Evolutionary conservation across 1,284 basidiomycete genomes (phyloP).

Genomic region (Austroboletus novae-zelandiae): DNA sequence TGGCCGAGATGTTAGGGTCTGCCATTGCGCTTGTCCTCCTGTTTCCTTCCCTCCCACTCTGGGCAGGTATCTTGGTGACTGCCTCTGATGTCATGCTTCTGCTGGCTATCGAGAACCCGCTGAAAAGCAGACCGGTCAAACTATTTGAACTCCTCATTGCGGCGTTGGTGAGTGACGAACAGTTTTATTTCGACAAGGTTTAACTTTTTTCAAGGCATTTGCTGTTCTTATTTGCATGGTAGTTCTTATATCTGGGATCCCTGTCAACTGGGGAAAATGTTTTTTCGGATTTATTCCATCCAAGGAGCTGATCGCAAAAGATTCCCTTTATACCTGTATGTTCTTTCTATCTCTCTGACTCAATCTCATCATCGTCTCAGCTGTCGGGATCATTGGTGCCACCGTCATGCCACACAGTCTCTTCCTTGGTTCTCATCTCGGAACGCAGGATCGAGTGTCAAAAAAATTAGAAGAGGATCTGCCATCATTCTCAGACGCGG

Average conservation of each 20-base stretch:
- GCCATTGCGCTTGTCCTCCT: slow-evolving; percentile 75
- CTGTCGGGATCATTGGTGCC: slow-evolving; percentile 80
- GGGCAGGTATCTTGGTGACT: slow-evolving; percentile 68
- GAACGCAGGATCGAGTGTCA: slow-evolving; percentile 72
- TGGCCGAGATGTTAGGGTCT: slow-evolving; percentile 65
- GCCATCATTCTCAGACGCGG: slow-evolving; percentile 4
- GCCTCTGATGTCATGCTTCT: slow-evolving; percentile 69
- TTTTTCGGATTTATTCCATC: slow-evolving; percentile 89
- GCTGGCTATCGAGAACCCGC: slow-evolving; percentile 47
- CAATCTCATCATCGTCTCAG: slow-evolving; percentile 37
- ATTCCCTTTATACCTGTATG: slow-evolving; percentile 68
- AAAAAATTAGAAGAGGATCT: slow-evolving; percentile 12
- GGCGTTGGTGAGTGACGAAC: slow-evolving; percentile 42
- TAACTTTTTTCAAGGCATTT: slow-evolving; percentile 53
- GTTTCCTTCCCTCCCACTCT: slow-evolving; percentile 68
- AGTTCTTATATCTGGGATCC: slow-evolving; percentile 73
- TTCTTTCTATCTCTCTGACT: neutral
- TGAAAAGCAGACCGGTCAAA: slow-evolving; percentile 43
- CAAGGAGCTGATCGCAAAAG: slow-evolving; percentile 56
- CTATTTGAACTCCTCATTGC: slow-evolving; percentile 69
- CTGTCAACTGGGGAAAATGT: slow-evolving; percentile 74
- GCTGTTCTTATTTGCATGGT: slow-evolving; percentile 82
- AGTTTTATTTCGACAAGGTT: neutral
- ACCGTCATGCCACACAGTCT: slow-evolving; percentile 92
- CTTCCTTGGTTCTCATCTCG: slow-evolving; percentile 84